Evolutionary conservation across 1,139 yeast genomes (phyloP), one percentile per base, ranked within the genome.

Genomic region (Meyerozyma carpophila): DNA sequence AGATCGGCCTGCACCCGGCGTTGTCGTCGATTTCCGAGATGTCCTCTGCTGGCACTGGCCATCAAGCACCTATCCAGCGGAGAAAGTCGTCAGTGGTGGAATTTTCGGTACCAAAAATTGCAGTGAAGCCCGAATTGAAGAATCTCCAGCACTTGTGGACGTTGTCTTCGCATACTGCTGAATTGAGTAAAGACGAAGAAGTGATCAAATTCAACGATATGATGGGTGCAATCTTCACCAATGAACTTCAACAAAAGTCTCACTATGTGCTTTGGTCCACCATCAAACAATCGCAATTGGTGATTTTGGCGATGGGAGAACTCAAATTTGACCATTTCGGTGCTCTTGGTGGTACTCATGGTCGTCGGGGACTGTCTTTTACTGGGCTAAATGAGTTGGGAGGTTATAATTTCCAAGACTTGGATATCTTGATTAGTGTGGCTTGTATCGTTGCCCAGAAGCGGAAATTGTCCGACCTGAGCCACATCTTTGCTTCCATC

Each of bases 361-460:
- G 56, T 32, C 62, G 73, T 41, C 54, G 73, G 37, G 63, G 69
- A 5, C 65, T 72, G 18, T 68, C 74, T 27, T 65, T 68, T 43
- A 59, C 69, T 9, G 69, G 71, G 3, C 48, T 70, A 37, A 68
- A 68, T 50, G 75, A 70, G 9, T 56, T 69, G 47, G 75, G 73
- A 18, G 75, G 73, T 2, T 59, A 57, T 50, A 70, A 70, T 45
- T 70, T 70, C 57, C 73, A 69, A 45, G 76, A 70, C 49, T 61
- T 69, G 47, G 73, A 68, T 47, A 53, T 70, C 28, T 58, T 71
- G 47, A 50, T 71, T 39, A 52, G 56, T n/a, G 50, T 62, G 2
- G 75, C 75, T 4, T 54, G 64, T 32, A 50, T 57, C 41, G 62
- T 63, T 16, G 68, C 66, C 11, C 53, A 56, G 32, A 56, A 57